Evolutionary conservation across 371 early-diverging fungal species (phyloP).

Genomic region (Paraphysoderma sedebokerense): DNA sequence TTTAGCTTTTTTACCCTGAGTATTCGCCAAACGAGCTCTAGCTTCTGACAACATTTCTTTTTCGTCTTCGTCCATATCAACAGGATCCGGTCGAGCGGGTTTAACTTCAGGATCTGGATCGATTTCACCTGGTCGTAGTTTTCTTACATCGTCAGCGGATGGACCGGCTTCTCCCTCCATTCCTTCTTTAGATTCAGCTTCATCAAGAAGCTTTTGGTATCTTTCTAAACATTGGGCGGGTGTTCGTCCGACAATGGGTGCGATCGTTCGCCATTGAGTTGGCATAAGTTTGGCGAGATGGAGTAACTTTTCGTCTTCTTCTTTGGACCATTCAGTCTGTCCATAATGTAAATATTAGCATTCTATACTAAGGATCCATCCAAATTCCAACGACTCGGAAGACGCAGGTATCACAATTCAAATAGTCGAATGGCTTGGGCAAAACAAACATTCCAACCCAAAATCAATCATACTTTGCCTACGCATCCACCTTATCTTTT

Average conservation of each 20-base stretch:
- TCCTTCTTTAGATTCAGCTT: conserved; percentile 54
- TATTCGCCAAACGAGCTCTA: conserved; percentile 92
- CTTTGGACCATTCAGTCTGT: conserved; percentile 92
- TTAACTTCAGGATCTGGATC: conserved; percentile 94
- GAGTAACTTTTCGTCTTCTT: conserved; percentile 91
- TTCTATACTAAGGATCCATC: too few relatives aligned
- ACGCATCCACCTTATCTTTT: neutral
- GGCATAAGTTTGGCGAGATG: conserved; percentile 97
- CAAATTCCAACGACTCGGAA: too few relatives aligned
- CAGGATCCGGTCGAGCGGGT: conserved; percentile 93
- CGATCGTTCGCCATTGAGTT: conserved; percentile 98
- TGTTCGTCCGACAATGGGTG: conserved; percentile 94
- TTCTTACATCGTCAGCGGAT: conserved; percentile 32
- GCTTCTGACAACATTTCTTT: conserved; percentile 98
- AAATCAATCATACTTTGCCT: too few relatives aligned
- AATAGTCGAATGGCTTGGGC: too few relatives aligned
- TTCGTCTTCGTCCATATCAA: conserved; percentile 98
- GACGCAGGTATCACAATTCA: too few relatives aligned
- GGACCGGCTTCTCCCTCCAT: conserved; percentile 13
- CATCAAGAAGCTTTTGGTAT: conserved; percentile 86
- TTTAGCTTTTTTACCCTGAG: conserved; percentile 97
- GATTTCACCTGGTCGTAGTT: conserved; percentile 86
- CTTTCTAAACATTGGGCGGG: conserved; percentile 94
- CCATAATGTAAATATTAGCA: neutral
- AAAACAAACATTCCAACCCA: too few relatives aligned